These are phyloP conservation scores for Phyllostachys edulis DNA, from an alignment of 176 grass and related monocot genomes.

Conservation along the genomic window DNA sequence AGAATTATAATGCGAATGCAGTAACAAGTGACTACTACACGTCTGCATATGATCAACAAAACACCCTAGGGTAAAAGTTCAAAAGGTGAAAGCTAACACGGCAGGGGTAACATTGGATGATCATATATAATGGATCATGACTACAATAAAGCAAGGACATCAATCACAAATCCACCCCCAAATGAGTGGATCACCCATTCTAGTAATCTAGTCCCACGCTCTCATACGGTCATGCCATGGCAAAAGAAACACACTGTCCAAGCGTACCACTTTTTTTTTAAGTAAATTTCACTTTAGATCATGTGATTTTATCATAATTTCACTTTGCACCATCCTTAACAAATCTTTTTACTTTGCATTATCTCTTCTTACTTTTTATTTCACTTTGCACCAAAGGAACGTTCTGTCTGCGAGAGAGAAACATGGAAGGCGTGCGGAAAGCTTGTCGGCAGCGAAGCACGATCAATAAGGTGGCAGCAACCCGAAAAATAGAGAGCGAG, in stretches of 20 bases:
- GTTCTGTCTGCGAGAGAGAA: no score
- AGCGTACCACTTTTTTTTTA: background rate
- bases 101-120: background rate
- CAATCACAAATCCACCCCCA: background rate
- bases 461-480: no score
- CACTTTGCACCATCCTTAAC: no score
- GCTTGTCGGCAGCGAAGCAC: no score
- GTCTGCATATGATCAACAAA: background rate
- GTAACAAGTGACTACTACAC: background rate
- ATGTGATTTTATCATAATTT: no score
- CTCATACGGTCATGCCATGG: background rate
- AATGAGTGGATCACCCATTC: background rate
- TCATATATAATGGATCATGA: background rate
- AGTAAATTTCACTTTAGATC: no score
- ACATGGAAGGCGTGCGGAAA: no score
- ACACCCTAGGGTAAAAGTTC: background rate
- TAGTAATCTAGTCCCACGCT: background rate
- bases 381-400: no score
- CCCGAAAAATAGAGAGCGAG: no score
- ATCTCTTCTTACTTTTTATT: no score
- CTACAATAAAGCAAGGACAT: background rate
- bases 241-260: background rate
- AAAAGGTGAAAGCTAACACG: background rate
- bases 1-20: background rate
- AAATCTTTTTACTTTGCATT: no score